Conservation (phyloP, 768 basidiomycete genomes). For the Boletus rex-veris region DNA sequence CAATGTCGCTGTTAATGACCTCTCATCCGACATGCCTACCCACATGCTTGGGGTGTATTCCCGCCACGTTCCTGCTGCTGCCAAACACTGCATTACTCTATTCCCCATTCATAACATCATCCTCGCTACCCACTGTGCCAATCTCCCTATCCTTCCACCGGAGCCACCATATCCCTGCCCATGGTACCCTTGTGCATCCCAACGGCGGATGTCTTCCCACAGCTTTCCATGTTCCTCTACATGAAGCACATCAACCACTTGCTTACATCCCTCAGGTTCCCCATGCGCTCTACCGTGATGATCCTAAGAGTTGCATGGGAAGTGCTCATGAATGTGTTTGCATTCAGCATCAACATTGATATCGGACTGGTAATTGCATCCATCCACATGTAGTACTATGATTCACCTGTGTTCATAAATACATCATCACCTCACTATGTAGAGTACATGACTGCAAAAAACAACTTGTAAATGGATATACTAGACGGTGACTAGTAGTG, state of each 20-base stretch:
- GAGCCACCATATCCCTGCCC: constrained; percentile 41
- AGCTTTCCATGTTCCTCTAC: too few relatives aligned
- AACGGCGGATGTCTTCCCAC: constrained; percentile 59
- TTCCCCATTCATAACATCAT: constrained; percentile 30
- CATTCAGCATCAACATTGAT: too few relatives aligned
- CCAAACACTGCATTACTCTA: constrained; percentile 31
- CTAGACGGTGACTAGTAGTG: too few relatives aligned
- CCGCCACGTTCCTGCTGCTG: constrained; percentile 16
- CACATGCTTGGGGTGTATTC: constrained; percentile 32
- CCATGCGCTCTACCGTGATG: constrained; percentile 19
- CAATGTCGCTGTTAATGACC: constrained; percentile 21
- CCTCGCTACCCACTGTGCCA: constrained; percentile 23
- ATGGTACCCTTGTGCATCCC: constrained; percentile 72
- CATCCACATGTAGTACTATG: too few relatives aligned
- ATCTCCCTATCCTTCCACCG: constrained; percentile 24
- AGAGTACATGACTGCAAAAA: too few relatives aligned
- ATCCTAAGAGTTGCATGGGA: constrained; percentile 23
- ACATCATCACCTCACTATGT: too few relatives aligned
- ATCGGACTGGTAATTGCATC: background rate
- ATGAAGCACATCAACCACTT: too few relatives aligned
- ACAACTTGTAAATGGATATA: too few relatives aligned
- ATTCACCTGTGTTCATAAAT: too few relatives aligned
- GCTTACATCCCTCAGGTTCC: background rate
- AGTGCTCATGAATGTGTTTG: too few relatives aligned
- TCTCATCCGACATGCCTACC: constrained; percentile 31